Conservation (phyloP, 139 green algal genomes). For the Closterium sp. region DNA sequence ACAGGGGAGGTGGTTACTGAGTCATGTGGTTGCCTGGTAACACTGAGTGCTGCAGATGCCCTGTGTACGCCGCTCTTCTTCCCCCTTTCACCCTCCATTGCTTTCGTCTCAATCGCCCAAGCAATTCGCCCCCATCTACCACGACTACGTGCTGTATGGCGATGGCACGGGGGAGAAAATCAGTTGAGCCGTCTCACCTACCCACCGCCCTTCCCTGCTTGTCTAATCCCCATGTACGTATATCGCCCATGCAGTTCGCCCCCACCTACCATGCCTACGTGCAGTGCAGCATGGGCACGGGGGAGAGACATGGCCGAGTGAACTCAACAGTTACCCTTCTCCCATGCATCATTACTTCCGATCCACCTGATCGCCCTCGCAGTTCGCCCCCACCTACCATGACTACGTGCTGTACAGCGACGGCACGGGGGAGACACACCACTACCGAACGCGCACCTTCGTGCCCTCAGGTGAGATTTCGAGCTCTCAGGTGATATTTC, state of each 20-base stretch:
- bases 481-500: constrained; percentile 31
- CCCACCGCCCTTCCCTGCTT: no score
- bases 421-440: constrained; percentile 3
- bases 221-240: no score
- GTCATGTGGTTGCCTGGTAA: no score
- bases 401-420: constrained; percentile 57
- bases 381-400: constrained; percentile 56
- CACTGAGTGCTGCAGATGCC: no score
- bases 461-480: constrained; percentile 39
- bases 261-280: constrained; percentile 57
- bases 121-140: constrained; percentile 53
- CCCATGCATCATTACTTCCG: not conserved
- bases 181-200: no score
- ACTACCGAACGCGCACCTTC: constrained; percentile 49
- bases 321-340: no score
- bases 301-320: not conserved
- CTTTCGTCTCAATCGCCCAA: no score
- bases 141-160: constrained; percentile 55
- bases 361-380: not conserved
- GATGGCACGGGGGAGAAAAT: constrained; percentile 26
- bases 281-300: constrained; percentile 49
- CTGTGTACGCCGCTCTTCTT: no score
- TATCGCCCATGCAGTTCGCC: constrained; percentile 24
- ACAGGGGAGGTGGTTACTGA: no score
- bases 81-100: no score